These are phyloP conservation scores for Bipolaris bicolor DNA, from an alignment of 2,329 filamentous ascomycete species.

Conservation along the genomic window DNA sequence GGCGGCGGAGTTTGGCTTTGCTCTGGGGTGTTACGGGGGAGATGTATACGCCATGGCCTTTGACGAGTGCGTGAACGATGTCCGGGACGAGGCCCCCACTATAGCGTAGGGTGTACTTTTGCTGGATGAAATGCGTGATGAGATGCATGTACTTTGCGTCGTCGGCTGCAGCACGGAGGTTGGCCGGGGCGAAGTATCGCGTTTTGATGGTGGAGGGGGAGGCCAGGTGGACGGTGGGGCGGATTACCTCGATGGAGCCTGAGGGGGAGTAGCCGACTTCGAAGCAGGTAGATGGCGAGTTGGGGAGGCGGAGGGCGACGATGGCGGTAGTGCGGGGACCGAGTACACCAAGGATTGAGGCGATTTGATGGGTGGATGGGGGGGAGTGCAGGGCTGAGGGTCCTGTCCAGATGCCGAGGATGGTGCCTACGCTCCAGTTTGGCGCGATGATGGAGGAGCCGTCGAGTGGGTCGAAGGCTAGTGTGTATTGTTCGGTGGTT, in stretches of 20 bases:
- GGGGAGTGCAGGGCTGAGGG: constrained; percentile 29
- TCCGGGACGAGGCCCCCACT: constrained; percentile 67
- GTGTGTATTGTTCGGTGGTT: constrained; percentile 54
- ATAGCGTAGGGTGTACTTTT: constrained; percentile 66
- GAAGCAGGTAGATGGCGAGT: constrained; percentile 52
- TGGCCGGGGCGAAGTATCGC: constrained; percentile 68
- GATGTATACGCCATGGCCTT: constrained; percentile 67
- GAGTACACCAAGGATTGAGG: constrained; percentile 43
- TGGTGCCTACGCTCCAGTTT: constrained; percentile 57
- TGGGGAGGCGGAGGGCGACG: constrained; percentile 60
- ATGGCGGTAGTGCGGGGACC: constrained; percentile 53
- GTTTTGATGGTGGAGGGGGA: constrained; percentile 48
- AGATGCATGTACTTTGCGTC: constrained; percentile 55
- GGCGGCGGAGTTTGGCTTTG: constrained; percentile 62
- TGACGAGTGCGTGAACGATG: constrained; percentile 64
- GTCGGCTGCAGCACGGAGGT: constrained; percentile 64
- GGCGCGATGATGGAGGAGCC: constrained; percentile 63
- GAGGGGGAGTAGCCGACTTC: constrained; percentile 56
- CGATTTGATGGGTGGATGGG: constrained; percentile 35
- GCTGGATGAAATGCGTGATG: constrained; percentile 52
- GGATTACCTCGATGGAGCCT: constrained; percentile 52
- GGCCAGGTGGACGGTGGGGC: constrained; percentile 25
- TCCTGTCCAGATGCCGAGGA: constrained; percentile 62
- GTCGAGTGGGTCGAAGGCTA: constrained; percentile 69
- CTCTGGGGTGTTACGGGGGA: constrained; percentile 61